These are phyloP conservation scores for Angomonas ambiguus DNA, from an alignment of 208 protist species.

Conservation along the genomic window DNA sequence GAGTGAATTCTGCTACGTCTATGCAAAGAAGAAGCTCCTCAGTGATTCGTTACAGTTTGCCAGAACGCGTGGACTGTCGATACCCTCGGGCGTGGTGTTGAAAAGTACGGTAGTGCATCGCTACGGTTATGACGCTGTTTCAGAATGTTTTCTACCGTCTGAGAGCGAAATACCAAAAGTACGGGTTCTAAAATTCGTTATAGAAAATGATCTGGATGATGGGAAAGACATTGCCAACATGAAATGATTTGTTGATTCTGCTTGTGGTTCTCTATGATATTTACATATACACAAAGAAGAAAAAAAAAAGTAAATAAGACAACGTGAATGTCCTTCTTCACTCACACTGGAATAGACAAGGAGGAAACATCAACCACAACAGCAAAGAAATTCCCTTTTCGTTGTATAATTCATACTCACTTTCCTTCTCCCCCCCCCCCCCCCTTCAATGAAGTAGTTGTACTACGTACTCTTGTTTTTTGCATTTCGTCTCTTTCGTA, in stretches of 20 bases:
- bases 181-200: slow-evolving; percentile 25
- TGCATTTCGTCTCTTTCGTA: background rate
- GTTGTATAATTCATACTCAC: no score
- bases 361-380: no score
- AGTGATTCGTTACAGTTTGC: slow-evolving; percentile 21
- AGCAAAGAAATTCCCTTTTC: no score
- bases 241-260: background rate
- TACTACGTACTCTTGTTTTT: background rate
- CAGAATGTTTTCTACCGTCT: slow-evolving; percentile 26
- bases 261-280: background rate
- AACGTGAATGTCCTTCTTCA: no score
- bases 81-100: slow-evolving; percentile 32
- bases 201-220: slow-evolving; percentile 9
- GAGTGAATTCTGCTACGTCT: slow-evolving; percentile 65
- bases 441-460: no score
- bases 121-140: slow-evolving; percentile 23
- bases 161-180: slow-evolving; percentile 47
- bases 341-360: no score
- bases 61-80: slow-evolving; percentile 10
- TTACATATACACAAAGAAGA: no score
- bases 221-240: background rate
- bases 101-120: slow-evolving; percentile 16
- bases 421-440: no score
- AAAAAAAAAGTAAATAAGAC: no score
- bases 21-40: slow-evolving; percentile 34